A percentile compares a stretch with the other conserved stretches of the same genome.
Conservation (phyloP, 1,139 yeast species). For the Geotrichum bryndzae region DNA sequence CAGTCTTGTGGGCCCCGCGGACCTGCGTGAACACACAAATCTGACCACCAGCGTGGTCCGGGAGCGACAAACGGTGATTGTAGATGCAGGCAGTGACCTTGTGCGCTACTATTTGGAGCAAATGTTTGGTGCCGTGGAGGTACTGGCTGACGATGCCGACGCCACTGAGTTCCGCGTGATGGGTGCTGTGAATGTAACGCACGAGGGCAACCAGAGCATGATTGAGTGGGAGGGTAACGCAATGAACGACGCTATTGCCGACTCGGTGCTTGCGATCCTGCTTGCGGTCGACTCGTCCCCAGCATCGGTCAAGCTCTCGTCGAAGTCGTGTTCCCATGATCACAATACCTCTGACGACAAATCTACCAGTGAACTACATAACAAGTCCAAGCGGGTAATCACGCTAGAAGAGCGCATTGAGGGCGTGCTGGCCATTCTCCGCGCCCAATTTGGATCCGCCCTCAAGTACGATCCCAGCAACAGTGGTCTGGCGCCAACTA, state of each 20-base stretch:
- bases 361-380: neutral
- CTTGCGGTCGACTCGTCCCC: constrained; percentile 92
- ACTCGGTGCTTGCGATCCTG: constrained; percentile 82
- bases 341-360: constrained; percentile 20
- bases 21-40: constrained; percentile 83
- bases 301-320: constrained; percentile 82
- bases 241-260: constrained; percentile 90
- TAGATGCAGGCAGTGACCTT: constrained; percentile 74
- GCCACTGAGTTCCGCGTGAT: constrained; percentile 42
- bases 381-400: constrained; percentile 20
- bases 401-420: constrained; percentile 47
- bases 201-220: constrained; percentile 34
- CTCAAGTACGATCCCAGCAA: constrained; percentile 33
- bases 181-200: constrained; percentile 40
- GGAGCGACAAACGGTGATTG: constrained; percentile 71
- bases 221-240: constrained; percentile 91
- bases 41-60: constrained; percentile 78
- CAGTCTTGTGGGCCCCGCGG: constrained; percentile 73
- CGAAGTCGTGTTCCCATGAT: constrained; percentile 43
- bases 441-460: constrained; percentile 71
- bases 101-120: constrained; percentile 87
- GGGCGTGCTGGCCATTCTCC: constrained; percentile 57
- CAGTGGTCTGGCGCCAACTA: constrained; percentile 37
- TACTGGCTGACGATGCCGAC: constrained; percentile 50
- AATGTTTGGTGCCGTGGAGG: constrained; percentile 84